phyloP scores from a whole-genome alignment of 2,329 filamentous ascomycete genomes.

The Sclerotinia minor region DNA sequence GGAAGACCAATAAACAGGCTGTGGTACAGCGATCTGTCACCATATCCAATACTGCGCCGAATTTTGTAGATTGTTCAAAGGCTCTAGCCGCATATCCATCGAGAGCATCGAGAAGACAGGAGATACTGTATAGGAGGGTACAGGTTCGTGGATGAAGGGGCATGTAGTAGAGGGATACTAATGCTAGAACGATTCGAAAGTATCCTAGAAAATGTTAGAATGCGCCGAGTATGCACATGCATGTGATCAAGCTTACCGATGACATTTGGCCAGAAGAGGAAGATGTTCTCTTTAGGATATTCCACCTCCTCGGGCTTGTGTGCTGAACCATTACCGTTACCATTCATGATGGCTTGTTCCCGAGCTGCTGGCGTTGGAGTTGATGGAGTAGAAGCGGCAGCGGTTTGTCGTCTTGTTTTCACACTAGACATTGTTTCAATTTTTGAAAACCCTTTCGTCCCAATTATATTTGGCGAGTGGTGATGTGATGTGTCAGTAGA shows the following conservation, averaged over 20 bases:
- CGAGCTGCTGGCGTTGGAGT: slow-evolving; percentile 37
- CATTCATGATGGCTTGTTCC: slow-evolving; percentile 44
- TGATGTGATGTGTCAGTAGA: background rate
- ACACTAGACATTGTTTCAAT: slow-evolving; percentile 38
- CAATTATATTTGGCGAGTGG: background rate
- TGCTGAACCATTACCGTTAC: slow-evolving; percentile 51
- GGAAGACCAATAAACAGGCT: slow-evolving; percentile 88
- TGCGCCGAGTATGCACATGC: background rate
- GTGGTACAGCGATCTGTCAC: slow-evolving; percentile 98
- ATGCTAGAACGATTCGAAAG: slow-evolving; percentile 73
- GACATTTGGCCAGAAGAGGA: slow-evolving; percentile 77
- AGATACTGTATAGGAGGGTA: slow-evolving; percentile 86
- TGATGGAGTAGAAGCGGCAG: slow-evolving; percentile 36
- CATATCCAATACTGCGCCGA: slow-evolving; percentile 97
- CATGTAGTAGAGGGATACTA: slow-evolving; percentile 98
- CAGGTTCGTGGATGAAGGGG: slow-evolving; percentile 96
- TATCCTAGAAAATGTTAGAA: slow-evolving; percentile 59
- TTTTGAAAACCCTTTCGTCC: slow-evolving; percentile 25
- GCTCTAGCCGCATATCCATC: slow-evolving; percentile 89
- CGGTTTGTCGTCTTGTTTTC: slow-evolving; percentile 40
- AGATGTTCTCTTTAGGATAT: slow-evolving; percentile 67
- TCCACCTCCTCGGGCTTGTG: slow-evolving; percentile 43
- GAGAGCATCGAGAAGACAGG: slow-evolving; percentile 90
- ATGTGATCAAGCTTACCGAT: slow-evolving; percentile 70
- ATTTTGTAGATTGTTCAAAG: slow-evolving; percentile 89